These are phyloP conservation scores for Rhizomucor pusillus DNA, from an alignment of 371 early-diverging fungal species.

Conservation along the genomic window DNA sequence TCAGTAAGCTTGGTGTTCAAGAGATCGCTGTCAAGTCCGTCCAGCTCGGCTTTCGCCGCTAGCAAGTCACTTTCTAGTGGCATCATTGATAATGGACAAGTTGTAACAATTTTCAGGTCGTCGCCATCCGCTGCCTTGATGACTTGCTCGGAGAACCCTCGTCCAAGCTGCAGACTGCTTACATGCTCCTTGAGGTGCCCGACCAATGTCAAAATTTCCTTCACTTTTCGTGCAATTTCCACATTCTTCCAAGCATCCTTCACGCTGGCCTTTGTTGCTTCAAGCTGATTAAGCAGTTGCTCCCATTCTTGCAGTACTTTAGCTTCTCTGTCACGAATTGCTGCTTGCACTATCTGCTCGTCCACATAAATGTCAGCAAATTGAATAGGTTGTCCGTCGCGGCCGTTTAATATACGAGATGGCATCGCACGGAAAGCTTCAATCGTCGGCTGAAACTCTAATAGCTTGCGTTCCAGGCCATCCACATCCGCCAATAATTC, in stretches of 20 bases:
- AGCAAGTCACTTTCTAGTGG: slow-evolving; percentile 43
- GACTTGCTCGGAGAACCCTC: slow-evolving; percentile 5
- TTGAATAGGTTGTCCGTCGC: slow-evolving; percentile 24
- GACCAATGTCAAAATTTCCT: slow-evolving; percentile 40
- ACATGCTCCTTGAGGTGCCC: slow-evolving; percentile 44
- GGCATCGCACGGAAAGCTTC: slow-evolving; percentile 40
- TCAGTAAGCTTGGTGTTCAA: slow-evolving; percentile 34
- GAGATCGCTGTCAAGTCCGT: slow-evolving; percentile 40
- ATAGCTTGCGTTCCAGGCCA: slow-evolving; percentile 33
- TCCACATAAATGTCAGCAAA: slow-evolving; percentile 26
- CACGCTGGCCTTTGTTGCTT: slow-evolving; percentile 16
- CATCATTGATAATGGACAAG: slow-evolving; percentile 34
- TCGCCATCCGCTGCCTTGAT: slow-evolving; percentile 10
- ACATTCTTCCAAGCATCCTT: slow-evolving; percentile 31
- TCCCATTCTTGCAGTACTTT: slow-evolving; percentile 35
- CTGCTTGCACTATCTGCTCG: slow-evolving; percentile 16
- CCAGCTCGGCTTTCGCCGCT: slow-evolving; percentile 38
- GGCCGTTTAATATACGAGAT: slow-evolving; percentile 24
- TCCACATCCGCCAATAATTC: slow-evolving; percentile 39
- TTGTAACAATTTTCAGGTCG: slow-evolving; percentile 25
- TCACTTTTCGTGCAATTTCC: slow-evolving; percentile 45
- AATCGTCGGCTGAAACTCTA: slow-evolving; percentile 33
- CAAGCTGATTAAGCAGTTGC: slow-evolving; percentile 27
- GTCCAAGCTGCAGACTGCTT: slow-evolving; percentile 28
- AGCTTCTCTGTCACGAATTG: slow-evolving; percentile 26